A percentile compares a stretch with the other conserved stretches of the same genome.
Evolutionary conservation across 306 rosid species (phyloP).

Genomic region (Dicorynia guianensis): DNA sequence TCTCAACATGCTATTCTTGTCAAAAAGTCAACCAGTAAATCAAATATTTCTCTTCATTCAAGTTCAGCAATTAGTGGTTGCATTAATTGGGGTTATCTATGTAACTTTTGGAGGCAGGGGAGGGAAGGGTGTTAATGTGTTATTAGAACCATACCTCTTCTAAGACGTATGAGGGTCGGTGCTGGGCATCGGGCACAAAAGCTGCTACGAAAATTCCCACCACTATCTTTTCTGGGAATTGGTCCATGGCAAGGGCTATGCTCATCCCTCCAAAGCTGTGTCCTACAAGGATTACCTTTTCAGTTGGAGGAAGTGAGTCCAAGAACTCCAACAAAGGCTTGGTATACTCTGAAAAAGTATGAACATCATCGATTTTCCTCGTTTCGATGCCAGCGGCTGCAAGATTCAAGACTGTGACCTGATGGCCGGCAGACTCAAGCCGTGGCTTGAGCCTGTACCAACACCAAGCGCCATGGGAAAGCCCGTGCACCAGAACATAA

Average conservation of each 20-base stretch:
- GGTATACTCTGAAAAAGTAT: conserved; percentile 44
- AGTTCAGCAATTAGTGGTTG: neutral
- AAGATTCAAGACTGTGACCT: conserved; percentile 59
- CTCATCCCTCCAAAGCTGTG: conserved; percentile 62
- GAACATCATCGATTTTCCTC: conserved; percentile 45
- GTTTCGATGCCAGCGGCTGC: conserved; percentile 59
- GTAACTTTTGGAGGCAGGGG: too few relatives aligned
- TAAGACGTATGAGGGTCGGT: conserved; percentile 43
- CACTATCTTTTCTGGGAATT: conserved; percentile 44
- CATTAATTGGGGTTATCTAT: too few relatives aligned
- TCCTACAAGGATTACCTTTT: conserved; percentile 55
- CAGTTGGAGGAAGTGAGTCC: conserved; percentile 38
- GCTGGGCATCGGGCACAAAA: conserved; percentile 49
- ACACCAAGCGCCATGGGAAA: conserved; percentile 69
- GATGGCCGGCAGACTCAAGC: conserved; percentile 58
- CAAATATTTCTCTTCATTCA: too few relatives aligned
- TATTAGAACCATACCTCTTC: conserved; percentile 37
- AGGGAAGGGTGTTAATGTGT: too few relatives aligned
- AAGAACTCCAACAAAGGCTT: conserved; percentile 51
- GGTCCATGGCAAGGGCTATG: conserved; percentile 57
- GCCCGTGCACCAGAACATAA: conserved; percentile 72
- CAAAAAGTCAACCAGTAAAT: neutral
- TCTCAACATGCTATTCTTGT: conserved; percentile 37
- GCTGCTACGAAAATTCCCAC: conserved; percentile 58
- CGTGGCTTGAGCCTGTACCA: conserved; percentile 73